Percentiles rank a stretch among this genome's conserved stretches.
phyloP scores from a whole-genome alignment of 768 basidiomycete genomes.

The Podaxis sp. region DNA sequence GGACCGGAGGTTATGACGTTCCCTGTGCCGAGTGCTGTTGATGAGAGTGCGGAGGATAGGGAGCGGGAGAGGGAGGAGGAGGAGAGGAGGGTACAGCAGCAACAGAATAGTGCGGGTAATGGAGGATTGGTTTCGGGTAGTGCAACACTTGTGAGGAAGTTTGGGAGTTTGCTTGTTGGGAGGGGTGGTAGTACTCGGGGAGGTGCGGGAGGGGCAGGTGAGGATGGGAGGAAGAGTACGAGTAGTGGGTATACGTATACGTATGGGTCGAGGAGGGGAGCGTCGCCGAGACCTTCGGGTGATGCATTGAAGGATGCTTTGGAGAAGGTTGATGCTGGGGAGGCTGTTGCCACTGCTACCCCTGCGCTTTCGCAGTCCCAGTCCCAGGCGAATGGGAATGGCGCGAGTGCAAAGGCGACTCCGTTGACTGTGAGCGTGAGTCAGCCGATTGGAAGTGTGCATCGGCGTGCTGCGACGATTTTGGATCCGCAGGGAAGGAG shows the following conservation, averaged over 20 bases:
- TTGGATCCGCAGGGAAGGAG: constrained; percentile 66
- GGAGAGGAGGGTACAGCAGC: constrained; percentile 18
- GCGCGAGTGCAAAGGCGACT: constrained; percentile 15
- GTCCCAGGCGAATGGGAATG: constrained; percentile 5
- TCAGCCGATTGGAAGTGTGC: constrained; percentile 58
- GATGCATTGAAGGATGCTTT: constrained; percentile 28
- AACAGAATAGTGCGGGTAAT: constrained; percentile 23
- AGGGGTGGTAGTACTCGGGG: constrained; percentile 29
- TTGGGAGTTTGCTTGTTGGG: constrained; percentile 67
- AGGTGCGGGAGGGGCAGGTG: not conserved
- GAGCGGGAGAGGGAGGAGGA: constrained; percentile 29
- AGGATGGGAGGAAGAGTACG: constrained; percentile 45
- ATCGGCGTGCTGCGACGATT: constrained; percentile 77
- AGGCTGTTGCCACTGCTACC: constrained; percentile 16
- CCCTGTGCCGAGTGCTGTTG: constrained; percentile 36
- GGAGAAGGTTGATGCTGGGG: constrained; percentile 31
- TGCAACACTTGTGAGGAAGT: constrained; percentile 74
- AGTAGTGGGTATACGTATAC: constrained; percentile 36
- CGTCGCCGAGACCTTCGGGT: constrained; percentile 27
- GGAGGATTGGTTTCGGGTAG: constrained; percentile 45
- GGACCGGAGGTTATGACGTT: constrained; percentile 66
- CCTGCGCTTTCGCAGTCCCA: not conserved
- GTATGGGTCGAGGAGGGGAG: not conserved
- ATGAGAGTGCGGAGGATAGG: constrained; percentile 28
- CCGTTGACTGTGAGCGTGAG: constrained; percentile 44